Percentiles rank a stretch among this genome's conserved stretches.
Conservation (phyloP, 768 basidiomycete genomes). For the Boletus vinaceobasis region DNA sequence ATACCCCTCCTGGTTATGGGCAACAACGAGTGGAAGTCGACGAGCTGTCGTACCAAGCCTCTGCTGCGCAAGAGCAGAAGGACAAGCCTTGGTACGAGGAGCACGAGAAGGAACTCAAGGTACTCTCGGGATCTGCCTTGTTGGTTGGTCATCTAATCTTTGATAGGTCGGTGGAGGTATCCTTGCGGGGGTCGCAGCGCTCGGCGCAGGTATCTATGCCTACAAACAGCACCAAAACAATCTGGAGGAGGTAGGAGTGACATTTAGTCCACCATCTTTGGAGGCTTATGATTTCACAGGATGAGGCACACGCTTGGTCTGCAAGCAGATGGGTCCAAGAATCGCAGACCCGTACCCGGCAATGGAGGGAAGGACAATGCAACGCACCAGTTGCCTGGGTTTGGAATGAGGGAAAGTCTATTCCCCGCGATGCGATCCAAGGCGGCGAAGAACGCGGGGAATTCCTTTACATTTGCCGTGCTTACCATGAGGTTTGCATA, state of each 20-base stretch:
- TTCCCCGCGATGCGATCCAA: constrained; percentile 55
- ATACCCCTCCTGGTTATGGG: neutral
- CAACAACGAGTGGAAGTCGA: constrained; percentile 29
- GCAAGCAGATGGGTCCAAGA: constrained; percentile 53
- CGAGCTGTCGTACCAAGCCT: constrained; percentile 17
- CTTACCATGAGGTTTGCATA: constrained; percentile 50
- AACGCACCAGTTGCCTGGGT: constrained; percentile 58
- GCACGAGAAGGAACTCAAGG: constrained; percentile 58
- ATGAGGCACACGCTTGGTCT: constrained; percentile 50
- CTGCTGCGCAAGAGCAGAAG: constrained; percentile 39
- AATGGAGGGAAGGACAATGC: constrained; percentile 44
- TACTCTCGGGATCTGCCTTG: constrained; percentile 17
- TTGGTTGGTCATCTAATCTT: constrained; percentile 4
- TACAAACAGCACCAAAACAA: constrained; percentile 56
- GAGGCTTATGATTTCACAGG: constrained; percentile 30
- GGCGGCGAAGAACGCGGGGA: constrained; percentile 54
- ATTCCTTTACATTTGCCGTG: constrained; percentile 56
- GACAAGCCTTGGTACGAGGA: constrained; percentile 56
- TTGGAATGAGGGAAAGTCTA: constrained; percentile 52
- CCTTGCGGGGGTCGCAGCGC: constrained; percentile 46
- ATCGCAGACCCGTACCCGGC: constrained; percentile 50
- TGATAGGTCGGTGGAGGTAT: constrained; percentile 63
- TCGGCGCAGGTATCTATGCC: constrained; percentile 50
- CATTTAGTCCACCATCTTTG: neutral
- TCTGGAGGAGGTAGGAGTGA: constrained; percentile 49